Evolutionary conservation across 306 rosid species (phyloP).

Genomic region (Trifolium subterraneum): DNA sequence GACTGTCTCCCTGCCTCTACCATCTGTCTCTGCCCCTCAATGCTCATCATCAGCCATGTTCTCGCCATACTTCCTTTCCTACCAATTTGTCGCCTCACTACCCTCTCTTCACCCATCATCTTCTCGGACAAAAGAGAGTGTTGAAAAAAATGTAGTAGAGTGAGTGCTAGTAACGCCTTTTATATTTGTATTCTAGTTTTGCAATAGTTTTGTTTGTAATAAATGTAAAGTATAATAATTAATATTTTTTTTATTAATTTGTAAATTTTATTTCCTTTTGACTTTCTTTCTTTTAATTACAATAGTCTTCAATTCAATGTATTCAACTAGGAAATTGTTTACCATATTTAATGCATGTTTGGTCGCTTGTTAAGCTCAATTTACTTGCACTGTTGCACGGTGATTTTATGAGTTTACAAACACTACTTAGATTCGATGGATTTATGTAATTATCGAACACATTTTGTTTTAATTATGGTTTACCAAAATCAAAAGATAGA

Average conservation of each 20-base stretch:
- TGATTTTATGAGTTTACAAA: background rate
- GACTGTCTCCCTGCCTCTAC: conserved; percentile 72
- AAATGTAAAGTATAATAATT: background rate
- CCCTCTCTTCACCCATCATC: background rate
- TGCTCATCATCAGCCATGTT: conserved; percentile 64
- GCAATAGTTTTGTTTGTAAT: background rate
- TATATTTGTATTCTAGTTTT: background rate
- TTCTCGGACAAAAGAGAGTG: background rate
- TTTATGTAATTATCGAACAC: background rate
- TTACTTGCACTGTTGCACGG: background rate
- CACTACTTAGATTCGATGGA: background rate
- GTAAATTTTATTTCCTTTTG: background rate
- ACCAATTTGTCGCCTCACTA: conserved; percentile 33
- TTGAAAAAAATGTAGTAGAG: background rate
- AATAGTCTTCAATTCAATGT: background rate
- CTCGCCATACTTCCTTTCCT: conserved; percentile 67
- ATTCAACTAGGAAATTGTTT: background rate
- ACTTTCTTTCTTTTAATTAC: background rate
- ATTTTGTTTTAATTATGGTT: background rate
- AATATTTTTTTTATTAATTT: background rate
- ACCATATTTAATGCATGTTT: background rate
- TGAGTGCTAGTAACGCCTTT: background rate
- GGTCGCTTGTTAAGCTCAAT: no score
- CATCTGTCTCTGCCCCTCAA: conserved; percentile 59
- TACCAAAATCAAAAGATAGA: background rate